phyloP scores from a whole-genome alignment of 345 rosid species.

The Dipteronia sinensis region DNA sequence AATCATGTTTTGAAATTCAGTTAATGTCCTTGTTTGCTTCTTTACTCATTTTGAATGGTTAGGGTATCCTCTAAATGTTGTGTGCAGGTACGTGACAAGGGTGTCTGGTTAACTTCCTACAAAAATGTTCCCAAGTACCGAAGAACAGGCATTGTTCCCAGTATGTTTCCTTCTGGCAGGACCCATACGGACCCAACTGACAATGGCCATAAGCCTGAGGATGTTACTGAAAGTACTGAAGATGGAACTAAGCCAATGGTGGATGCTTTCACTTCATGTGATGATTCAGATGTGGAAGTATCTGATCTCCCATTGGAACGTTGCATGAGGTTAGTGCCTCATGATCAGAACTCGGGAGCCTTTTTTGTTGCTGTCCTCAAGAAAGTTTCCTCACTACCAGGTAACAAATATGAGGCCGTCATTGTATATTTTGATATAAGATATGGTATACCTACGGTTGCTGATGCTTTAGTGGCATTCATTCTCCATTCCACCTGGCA shows the following conservation, averaged over 20 bases:
- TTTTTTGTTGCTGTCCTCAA: conserved; percentile 87
- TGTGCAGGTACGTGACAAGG: conserved; percentile 71
- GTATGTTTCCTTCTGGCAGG: conserved; percentile 89
- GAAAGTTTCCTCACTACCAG: conserved; percentile 75
- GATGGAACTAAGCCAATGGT: conserved; percentile 27
- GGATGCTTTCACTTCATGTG: conserved; percentile 28
- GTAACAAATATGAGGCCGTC: conserved; percentile 31
- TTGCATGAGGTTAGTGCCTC: conserved; percentile 93
- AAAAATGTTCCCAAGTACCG: conserved; percentile 57
- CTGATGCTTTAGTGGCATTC: not conserved
- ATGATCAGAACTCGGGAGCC: conserved; percentile 95
- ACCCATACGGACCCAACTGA: conserved; percentile 31
- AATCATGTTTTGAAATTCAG: not conserved
- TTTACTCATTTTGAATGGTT: not conserved
- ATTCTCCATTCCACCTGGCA: not conserved
- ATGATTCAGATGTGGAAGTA: conserved; percentile 54
- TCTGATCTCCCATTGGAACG: conserved; percentile 76
- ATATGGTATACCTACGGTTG: not conserved
- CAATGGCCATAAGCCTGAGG: conserved; percentile 30
- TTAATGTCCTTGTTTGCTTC: conserved; percentile 6
- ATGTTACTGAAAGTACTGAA: conserved; percentile 32
- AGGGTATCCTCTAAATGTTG: conserved; percentile 8
- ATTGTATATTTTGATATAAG: not conserved
- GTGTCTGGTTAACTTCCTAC: conserved; percentile 71
- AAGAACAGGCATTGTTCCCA: conserved; percentile 53